Conservation (phyloP, 176 grass and related monocot genomes). For the Triticum monococcum region DNA sequence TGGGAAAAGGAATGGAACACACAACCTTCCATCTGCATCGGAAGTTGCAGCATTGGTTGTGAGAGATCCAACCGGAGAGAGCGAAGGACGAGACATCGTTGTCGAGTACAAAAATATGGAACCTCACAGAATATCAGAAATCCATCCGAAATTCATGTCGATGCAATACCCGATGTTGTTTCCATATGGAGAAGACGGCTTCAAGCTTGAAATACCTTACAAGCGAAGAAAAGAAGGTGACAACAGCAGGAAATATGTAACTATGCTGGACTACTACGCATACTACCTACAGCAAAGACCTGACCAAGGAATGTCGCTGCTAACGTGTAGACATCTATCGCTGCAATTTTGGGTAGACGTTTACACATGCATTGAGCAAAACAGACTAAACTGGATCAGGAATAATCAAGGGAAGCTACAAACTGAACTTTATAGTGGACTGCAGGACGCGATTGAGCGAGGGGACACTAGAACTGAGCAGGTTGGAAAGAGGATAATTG, state of each 20-base stretch:
- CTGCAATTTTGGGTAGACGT: background rate
- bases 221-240: background rate
- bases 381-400: background rate
- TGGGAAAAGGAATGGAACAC: background rate
- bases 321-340: no score
- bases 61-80: no score
- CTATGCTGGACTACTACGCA: background rate
- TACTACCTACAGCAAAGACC: background rate
- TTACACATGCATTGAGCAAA: background rate
- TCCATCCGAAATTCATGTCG: no score
- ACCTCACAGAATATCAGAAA: no score
- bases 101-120: background rate
- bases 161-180: no score
- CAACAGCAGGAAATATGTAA: background rate
- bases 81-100: background rate
- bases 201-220: background rate
- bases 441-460: background rate
- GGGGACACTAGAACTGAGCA: background rate
- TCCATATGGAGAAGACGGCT: no score
- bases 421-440: background rate
- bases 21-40: background rate
- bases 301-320: no score
- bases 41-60: background rate
- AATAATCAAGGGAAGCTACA: background rate
- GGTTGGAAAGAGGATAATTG: constrained; percentile 3